Percentiles rank a stretch among this genome's conserved stretches.
phyloP scores from a whole-genome alignment of 2,329 filamentous ascomycete genomes.

The Venturia aucupariae region DNA sequence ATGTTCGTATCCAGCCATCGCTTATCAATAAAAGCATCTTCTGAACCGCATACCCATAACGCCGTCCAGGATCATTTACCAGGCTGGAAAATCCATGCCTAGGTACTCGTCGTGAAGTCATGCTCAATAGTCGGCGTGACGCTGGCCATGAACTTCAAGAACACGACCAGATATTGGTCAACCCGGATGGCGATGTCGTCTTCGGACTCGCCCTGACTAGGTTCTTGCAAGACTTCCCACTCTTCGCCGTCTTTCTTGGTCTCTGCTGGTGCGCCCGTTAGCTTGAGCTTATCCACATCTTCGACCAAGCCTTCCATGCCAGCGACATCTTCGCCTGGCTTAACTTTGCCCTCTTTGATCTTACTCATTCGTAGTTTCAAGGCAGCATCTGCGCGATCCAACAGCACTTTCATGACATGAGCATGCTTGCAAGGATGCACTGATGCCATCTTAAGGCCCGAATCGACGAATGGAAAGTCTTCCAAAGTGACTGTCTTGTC shows the following conservation, averaged over 20 bases:
- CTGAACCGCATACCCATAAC: neutral
- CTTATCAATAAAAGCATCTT: neutral
- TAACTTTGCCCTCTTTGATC: slow-evolving; percentile 53
- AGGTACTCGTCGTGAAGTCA: slow-evolving; percentile 81
- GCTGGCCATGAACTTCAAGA: slow-evolving; percentile 63
- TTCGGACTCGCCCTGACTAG: slow-evolving; percentile 49
- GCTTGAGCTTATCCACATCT: slow-evolving; percentile 56
- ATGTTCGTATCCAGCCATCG: neutral
- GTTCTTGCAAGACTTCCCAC: slow-evolving; percentile 52
- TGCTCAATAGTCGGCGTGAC: slow-evolving; percentile 97
- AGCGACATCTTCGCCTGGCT: slow-evolving; percentile 38
- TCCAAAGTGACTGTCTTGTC: slow-evolving; percentile 98
- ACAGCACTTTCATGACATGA: slow-evolving; percentile 92
- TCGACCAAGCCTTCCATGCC: slow-evolving; percentile 75
- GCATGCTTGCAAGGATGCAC: slow-evolving; percentile 97
- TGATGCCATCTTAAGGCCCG: slow-evolving; percentile 88
- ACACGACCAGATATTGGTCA: slow-evolving; percentile 83
- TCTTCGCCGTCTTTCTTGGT: slow-evolving; percentile 43
- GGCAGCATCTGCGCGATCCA: slow-evolving; percentile 89
- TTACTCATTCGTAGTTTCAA: slow-evolving; percentile 82
- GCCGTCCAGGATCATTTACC: neutral
- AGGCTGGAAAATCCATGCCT: neutral
- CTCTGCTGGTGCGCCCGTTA: slow-evolving; percentile 39
- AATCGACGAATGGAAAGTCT: slow-evolving; percentile 90
- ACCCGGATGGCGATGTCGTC: slow-evolving; percentile 75